Base-by-base conservation (phyloP, 139 green algal genomes). In the Coelastrella sp. region DNA sequence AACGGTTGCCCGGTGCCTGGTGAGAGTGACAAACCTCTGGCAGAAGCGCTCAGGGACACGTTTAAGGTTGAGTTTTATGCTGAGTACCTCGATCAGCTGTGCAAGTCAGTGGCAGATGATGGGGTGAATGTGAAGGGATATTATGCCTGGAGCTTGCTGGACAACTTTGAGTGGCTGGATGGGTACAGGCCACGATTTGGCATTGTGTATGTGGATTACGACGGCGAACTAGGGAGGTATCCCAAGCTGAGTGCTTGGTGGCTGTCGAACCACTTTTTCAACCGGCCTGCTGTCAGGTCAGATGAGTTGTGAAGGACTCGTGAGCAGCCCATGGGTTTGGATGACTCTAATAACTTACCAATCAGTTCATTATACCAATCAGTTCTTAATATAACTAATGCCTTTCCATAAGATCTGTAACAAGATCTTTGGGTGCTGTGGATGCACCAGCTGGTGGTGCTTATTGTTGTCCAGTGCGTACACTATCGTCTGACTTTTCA, bases 101-200 rank as follows among this genome's bases (percentile, higher is more conserved):
- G 87, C 68, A n/a, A 65, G 19, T 78, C 87, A 19, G 84, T 81
- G 76, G 78, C 6, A 7, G 79, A 74, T 63, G 87, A 91, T 70
- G 78, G 78, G 14, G 78, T 87, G 11, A 87, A 87, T 57, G 63
- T 91, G 27, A 58, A n/a, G 17, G 84, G 72, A 49, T 91, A 91
- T 17, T 91, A 79, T 35, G 78, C 78, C 8, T 91, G 87, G 87
- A 87, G 76, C n/a, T 25, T 79, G 35, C 74, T 85, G 87, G 78
- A 87, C 59, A 87, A 87, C 65, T 86, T 90, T 72, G 87, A 91
- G 87, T 91, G 87, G 87, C 17, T 78, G 8, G 74, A 90, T 78
- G 73, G 85, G 5, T 83, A 78, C 25, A 82, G n/a, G 56, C 80
- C 80, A 65, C 74, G 74, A 6, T 90, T 90, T 90, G 85, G 88